Base-by-base conservation (phyloP, 495 filamentous ascomycete species). In the Endocarpon pusillum region DNA sequence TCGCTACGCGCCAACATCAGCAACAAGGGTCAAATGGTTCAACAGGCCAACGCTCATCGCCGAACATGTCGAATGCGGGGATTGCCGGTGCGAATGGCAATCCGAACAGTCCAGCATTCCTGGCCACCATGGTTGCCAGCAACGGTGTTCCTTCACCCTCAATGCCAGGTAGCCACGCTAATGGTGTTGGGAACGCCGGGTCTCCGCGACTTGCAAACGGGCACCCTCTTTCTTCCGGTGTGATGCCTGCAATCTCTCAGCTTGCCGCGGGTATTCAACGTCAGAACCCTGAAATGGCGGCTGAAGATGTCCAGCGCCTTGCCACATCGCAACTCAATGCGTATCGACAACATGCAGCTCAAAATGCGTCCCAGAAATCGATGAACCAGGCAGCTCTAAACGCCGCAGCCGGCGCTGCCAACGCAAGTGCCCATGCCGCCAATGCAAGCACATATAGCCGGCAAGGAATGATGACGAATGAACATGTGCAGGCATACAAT, bases 381-480 rank as follows among this genome's bases (percentile, higher is more conserved):
- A 59, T 69, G 41, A 57, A 59, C 2, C 67, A 71, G 41, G 59
- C 62, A 4, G 75, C 78, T 2, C 76, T 81, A 66, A 72, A 67
- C 53, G 69, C 75, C 8, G 73, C 73, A 14, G 70, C 73, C 7
- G 76, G 75, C 10, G 59, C 50, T 19, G 45, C 32, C n/a, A n/a
- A n/a, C n/a, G n/a, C n/a, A n/a, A n/a, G n/a, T n/a, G n/a, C n/a
- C n/a, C n/a, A n/a, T n/a, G 59, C 50, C 19, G 45, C 32, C n/a
- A 43, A 52, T 28, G 41, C 35, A 7, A 35, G 31, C 39, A 40
- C 29, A 18, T 19, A 21, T 37, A 36, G 14, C 43, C 45, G 45
- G 32, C 46, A 51, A 26, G 28, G 40, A 10, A 41, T 49, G 37
- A 37, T 35, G 41, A 48, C 43, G 39, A 34, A 53, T 46, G 47